phyloP scores from a whole-genome alignment of 2,329 filamentous ascomycete genomes.

The Colletotrichum karsti region DNA sequence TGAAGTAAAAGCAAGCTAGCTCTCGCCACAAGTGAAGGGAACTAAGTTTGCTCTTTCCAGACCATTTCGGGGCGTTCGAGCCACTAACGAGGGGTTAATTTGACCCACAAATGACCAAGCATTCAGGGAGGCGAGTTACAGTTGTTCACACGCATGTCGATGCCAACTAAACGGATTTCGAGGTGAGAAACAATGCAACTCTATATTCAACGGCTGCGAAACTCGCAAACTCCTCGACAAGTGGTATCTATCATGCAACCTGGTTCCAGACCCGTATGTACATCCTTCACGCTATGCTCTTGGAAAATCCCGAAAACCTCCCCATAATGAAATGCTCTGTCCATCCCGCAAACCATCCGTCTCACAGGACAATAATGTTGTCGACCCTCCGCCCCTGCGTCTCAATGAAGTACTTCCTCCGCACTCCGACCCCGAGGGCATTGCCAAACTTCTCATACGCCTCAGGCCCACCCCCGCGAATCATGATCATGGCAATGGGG shows the following conservation, averaged over 20 bases:
- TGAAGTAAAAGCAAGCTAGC: too few species aligned
- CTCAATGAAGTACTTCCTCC: slow-evolving; percentile 80
- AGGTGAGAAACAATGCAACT: not conserved
- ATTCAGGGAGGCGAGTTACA: not conserved
- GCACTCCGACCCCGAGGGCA: slow-evolving; percentile 76
- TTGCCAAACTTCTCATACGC: slow-evolving; percentile 70
- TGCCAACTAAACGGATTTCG: too few species aligned
- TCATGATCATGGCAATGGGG: slow-evolving; percentile 84
- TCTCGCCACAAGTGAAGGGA: too few species aligned
- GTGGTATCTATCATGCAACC: slow-evolving; percentile 28
- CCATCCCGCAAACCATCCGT: too few species aligned
- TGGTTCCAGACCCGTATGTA: slow-evolving; percentile 21
- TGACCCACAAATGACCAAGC: too few species aligned
- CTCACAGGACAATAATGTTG: slow-evolving; percentile 73
- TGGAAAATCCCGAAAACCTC: not conserved
- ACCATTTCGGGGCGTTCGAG: too few species aligned
- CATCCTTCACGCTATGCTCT: slow-evolving; percentile 22
- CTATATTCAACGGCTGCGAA: not conserved
- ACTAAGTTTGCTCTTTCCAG: too few species aligned
- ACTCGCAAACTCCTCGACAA: slow-evolving; percentile 11
- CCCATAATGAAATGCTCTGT: not conserved
- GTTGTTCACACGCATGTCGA: too few species aligned
- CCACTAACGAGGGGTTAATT: too few species aligned
- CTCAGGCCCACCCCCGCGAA: slow-evolving; percentile 69
- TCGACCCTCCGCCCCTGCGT: slow-evolving; percentile 82